A percentile compares a stretch with the other conserved stretches of the same genome.
Conservation (phyloP, 176 grass and related monocot species). For the Carex pumila region DNA sequence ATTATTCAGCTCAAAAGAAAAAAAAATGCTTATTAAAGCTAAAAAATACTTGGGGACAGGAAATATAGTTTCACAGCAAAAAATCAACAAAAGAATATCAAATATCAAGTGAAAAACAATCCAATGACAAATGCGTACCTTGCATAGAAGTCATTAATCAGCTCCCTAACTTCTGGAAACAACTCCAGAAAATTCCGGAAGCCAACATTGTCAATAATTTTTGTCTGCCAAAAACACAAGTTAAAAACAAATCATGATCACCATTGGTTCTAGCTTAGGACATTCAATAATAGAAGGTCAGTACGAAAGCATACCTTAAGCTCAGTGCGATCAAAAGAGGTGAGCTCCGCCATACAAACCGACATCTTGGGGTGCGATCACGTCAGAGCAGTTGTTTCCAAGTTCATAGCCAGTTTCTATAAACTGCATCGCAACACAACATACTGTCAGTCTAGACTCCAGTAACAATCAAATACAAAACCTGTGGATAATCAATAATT, state of each 20-base stretch:
- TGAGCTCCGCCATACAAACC: constrained; percentile 85
- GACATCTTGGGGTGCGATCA: constrained; percentile 94
- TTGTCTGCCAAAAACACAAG: constrained; percentile 46
- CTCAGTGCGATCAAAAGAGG: constrained; percentile 97
- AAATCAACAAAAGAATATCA: constrained; percentile 8
- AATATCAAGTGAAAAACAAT: constrained; percentile 5
- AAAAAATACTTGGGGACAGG: too few species aligned
- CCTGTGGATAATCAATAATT: neutral
- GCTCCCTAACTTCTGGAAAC: constrained; percentile 93
- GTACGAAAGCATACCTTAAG: constrained; percentile 54
- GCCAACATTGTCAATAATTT: constrained; percentile 90
- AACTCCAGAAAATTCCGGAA: constrained; percentile 97
- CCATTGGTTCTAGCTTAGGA: neutral
- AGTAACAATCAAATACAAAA: neutral
- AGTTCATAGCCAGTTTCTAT: constrained; percentile 88
- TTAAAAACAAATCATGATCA: constrained; percentile 9
- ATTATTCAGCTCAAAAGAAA: neutral
- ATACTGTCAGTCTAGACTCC: neutral
- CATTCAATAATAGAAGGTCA: neutral
- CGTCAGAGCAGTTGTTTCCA: constrained; percentile 82
- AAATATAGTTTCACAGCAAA: too few species aligned
- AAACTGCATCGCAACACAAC: constrained; percentile 40
- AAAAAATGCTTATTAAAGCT: neutral
- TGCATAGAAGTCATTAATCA: constrained; percentile 98
- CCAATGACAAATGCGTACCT: constrained; percentile 39